phyloP scores from a whole-genome alignment of 306 rosid genomes.

The Rosa multiflora region DNA sequence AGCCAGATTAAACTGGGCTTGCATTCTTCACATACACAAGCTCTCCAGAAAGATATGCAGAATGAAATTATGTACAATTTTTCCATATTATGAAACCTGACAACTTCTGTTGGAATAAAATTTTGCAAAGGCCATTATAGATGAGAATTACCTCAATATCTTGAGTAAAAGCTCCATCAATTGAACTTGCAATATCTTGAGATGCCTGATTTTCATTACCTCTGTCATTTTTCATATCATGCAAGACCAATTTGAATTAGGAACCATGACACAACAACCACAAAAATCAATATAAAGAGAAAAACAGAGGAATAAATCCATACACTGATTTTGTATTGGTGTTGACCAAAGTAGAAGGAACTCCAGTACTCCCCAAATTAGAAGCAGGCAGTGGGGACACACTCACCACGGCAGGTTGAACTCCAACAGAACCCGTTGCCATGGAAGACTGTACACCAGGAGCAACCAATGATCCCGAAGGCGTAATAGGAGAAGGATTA shows the following conservation, averaged over 20 bases:
- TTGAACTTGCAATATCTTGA: conserved; percentile 46
- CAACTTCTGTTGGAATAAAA: not conserved
- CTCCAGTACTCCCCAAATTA: conserved; percentile 55
- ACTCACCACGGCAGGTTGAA: conserved; percentile 47
- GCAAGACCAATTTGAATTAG: conserved; percentile 27
- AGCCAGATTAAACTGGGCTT: not conserved
- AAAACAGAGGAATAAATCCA: conserved; percentile 23
- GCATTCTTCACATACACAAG: not conserved
- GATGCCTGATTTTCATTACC: conserved; percentile 56
- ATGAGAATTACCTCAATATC: conserved; percentile 68
- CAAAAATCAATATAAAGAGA: conserved; percentile 15
- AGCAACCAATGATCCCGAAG: conserved; percentile 50
- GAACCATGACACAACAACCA: conserved; percentile 6
- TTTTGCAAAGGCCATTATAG: not conserved
- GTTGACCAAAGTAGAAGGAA: conserved; percentile 43
- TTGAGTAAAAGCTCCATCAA: conserved; percentile 57
- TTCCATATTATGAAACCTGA: conserved; percentile 8
- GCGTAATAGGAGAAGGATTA: conserved; percentile 45
- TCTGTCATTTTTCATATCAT: conserved; percentile 29
- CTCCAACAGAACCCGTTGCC: conserved; percentile 42
- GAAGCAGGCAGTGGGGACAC: conserved; percentile 39
- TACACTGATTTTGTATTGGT: conserved; percentile 57
- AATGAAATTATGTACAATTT: not conserved
- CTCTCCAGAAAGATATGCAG: not conserved
- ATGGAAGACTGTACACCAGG: conserved; percentile 42